Percentiles rank a stretch among this genome's conserved stretches.
phyloP scores from a whole-genome alignment of 2,329 filamentous ascomycete genomes.

The Endoconidiophora laricicola region DNA sequence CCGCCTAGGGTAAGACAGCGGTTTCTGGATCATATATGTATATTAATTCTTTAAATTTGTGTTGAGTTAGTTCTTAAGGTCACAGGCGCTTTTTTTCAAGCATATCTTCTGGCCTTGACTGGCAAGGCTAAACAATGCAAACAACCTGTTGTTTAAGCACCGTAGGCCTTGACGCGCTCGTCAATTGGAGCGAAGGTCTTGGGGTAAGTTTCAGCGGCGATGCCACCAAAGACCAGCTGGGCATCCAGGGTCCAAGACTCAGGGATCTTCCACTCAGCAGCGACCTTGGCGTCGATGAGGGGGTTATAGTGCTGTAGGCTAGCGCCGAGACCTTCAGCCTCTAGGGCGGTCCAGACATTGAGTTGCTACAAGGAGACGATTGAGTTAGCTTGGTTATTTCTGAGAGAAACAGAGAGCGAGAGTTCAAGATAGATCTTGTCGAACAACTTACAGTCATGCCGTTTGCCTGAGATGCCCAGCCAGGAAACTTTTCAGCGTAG shows the following conservation, averaged over 20 bases:
- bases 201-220: constrained; percentile 36
- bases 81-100: no score
- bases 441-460: constrained; percentile 45
- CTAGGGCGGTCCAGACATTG: constrained; percentile 64
- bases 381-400: not conserved
- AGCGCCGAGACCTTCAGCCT: constrained; percentile 68
- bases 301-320: constrained; percentile 94
- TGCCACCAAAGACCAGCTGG: constrained; percentile 70
- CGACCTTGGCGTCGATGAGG: constrained; percentile 57
- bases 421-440: not conserved
- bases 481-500: constrained; percentile 66
- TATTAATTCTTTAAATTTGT: no score
- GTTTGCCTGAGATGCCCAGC: constrained; percentile 58
- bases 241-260: constrained; percentile 59
- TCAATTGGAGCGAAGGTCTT: constrained; percentile 51
- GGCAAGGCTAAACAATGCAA: no score
- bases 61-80: no score
- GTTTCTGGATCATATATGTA: no score
- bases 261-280: constrained; percentile 52
- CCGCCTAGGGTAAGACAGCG: no score
- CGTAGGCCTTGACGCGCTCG: constrained; percentile 49
- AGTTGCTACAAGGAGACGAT: constrained; percentile 37
- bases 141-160: constrained; percentile 23
- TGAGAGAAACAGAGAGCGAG: not conserved
- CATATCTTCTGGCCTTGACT: no score